Evolutionary conservation across 2,329 filamentous ascomycete species (phyloP).

Genomic region (Escovopsis weberi): DNA sequence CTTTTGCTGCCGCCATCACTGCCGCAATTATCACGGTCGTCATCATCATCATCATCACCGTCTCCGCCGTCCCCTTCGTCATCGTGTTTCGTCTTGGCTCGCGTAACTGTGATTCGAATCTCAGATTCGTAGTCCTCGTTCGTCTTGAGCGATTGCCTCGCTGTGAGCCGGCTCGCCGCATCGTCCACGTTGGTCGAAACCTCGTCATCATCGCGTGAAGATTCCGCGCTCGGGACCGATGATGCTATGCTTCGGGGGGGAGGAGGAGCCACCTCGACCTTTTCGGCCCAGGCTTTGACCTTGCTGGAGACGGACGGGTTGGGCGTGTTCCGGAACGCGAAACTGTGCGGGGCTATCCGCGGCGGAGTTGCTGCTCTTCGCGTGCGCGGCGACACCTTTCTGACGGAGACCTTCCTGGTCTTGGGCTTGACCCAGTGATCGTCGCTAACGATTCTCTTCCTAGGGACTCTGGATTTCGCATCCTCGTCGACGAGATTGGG

Average conservation of each 20-base stretch:
- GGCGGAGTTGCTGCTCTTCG: conserved; percentile 14
- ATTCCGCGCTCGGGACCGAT: conserved; percentile 20
- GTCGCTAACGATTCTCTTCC: conserved; percentile 87
- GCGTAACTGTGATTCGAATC: conserved; percentile 28
- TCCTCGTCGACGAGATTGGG: conserved; percentile 8
- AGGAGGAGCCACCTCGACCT: conserved; percentile 35
- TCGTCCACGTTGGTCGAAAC: conserved; percentile 14
- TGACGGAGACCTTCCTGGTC: conserved; percentile 34
- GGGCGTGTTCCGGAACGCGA: conserved; percentile 35
- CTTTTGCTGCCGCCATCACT: no score
- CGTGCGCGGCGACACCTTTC: conserved; percentile 23
- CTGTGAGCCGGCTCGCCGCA: conserved; percentile 16
- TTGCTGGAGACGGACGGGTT: conserved; percentile 44
- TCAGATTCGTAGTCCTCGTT: conserved; percentile 23
- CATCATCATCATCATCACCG: no score
- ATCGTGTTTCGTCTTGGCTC: conserved; percentile 14
- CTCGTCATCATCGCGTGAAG: conserved; percentile 13
- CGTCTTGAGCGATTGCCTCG: conserved; percentile 9
- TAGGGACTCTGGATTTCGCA: conserved; percentile 42
- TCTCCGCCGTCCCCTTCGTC: conserved; percentile 14
- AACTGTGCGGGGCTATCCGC: conserved; percentile 28
- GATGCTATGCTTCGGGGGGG: conserved; percentile 22
- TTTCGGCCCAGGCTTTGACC: conserved; percentile 46
- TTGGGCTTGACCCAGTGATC: conserved; percentile 66
- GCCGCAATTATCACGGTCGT: no score